These are phyloP conservation scores for Neurospora sp. DNA, from an alignment of 495 filamentous ascomycete genomes.

Conservation along the genomic window DNA sequence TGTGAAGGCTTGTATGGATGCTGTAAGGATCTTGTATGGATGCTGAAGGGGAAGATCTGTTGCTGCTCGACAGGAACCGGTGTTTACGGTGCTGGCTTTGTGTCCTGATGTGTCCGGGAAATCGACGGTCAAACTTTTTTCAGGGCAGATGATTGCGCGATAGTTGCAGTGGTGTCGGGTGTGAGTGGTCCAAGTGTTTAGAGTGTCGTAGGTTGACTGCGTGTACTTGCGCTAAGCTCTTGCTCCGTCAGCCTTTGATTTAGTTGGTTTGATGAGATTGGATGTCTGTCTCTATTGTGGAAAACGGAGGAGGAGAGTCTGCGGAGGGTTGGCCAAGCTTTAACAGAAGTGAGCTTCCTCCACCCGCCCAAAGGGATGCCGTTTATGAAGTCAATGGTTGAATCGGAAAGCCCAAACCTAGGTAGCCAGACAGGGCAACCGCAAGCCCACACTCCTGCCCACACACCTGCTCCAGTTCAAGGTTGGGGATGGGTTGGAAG, in stretches of 20 bases:
- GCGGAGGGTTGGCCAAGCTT: conserved; percentile 8
- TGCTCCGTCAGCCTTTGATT: neutral
- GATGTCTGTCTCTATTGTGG: neutral
- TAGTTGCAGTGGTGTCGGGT: conserved; percentile 2
- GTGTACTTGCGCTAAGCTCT: neutral
- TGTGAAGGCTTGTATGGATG: neutral
- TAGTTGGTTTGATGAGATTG: neutral
- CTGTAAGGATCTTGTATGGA: neutral
- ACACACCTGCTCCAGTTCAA: neutral
- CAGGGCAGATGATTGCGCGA: conserved; percentile 16
- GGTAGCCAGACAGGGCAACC: neutral
- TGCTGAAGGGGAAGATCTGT: neutral
- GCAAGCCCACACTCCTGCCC: neutral
- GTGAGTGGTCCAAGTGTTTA: neutral
- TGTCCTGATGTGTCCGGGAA: conserved; percentile 19
- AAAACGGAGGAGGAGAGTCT: neutral
- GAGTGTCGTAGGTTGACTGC: neutral
- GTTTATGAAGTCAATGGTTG: conserved; percentile 18
- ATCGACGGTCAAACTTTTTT: conserved; percentile 25
- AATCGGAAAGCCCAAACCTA: conserved; percentile 1
- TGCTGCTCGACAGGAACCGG: neutral
- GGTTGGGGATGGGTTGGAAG: neutral
- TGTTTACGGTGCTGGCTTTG: conserved; percentile 2
- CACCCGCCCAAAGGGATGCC: neutral
- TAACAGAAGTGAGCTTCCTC: conserved; percentile 8